A percentile compares a stretch with the other conserved stretches of the same genome.
phyloP scores from a whole-genome alignment of 495 filamentous ascomycete genomes.

The Pyrenula aspistea region DNA sequence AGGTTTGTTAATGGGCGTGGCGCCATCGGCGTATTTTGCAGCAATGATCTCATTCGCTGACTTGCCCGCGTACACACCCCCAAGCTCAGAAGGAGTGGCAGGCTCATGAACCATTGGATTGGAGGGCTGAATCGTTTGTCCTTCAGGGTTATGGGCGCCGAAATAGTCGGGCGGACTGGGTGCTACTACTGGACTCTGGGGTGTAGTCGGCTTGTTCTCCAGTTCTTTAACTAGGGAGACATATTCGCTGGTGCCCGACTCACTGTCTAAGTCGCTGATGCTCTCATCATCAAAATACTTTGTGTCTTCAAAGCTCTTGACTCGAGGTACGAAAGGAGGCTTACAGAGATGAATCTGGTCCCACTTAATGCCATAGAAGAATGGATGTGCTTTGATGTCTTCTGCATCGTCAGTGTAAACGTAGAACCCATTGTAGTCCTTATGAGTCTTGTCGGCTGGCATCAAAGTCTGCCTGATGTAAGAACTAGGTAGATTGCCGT shows the following conservation, averaged over 20 bases:
- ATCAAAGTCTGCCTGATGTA: background rate
- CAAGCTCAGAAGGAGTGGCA: background rate
- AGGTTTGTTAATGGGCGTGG: background rate
- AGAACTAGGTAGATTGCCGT: background rate
- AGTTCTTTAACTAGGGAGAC: background rate
- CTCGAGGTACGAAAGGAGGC: slow-evolving; percentile 68
- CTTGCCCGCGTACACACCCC: background rate
- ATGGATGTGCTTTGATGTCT: slow-evolving; percentile 67
- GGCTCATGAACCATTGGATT: background rate
- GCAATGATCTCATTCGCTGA: background rate
- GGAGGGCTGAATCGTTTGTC: background rate
- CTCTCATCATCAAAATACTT: slow-evolving; percentile 76
- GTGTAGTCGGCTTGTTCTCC: background rate
- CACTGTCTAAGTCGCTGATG: slow-evolving; percentile 35
- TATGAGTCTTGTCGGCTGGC: slow-evolving; percentile 13
- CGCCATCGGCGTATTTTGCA: background rate
- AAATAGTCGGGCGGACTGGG: background rate
- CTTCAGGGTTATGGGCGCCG: background rate
- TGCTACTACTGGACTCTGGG: background rate
- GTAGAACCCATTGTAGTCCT: slow-evolving; percentile 34
- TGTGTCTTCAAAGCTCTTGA: slow-evolving; percentile 64
- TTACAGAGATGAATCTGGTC: slow-evolving; percentile 49
- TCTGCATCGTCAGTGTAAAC: slow-evolving; percentile 71
- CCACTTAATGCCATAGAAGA: slow-evolving; percentile 60
- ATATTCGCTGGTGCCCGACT: background rate